Evolutionary conservation across 129 eudicot species (phyloP).

Genomic region (Dittrichia graveolens): DNA sequence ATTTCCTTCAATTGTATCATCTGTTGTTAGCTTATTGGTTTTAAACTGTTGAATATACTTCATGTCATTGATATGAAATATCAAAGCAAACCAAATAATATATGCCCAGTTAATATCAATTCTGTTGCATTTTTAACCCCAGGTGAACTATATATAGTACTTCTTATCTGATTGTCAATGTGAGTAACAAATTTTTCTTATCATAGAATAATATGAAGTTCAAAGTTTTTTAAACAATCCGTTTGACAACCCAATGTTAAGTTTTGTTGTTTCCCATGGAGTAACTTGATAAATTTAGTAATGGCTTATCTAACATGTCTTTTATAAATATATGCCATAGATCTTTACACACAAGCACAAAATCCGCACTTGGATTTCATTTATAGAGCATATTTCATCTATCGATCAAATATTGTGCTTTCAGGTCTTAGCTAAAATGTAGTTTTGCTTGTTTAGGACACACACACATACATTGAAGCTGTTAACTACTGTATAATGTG

Average conservation of each 20-base stretch:
- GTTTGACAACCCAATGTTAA: neutral
- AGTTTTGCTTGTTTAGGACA: neutral
- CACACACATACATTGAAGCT: neutral
- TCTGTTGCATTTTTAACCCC: too few relatives aligned
- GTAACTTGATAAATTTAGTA: neutral
- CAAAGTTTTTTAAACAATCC: neutral
- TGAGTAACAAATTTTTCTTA: neutral
- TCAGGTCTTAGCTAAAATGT: neutral
- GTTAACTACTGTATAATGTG: neutral
- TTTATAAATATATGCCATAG: neutral
- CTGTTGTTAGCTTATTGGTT: neutral
- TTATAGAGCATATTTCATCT: too few relatives aligned
- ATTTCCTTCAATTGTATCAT: neutral
- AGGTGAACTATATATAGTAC: too few relatives aligned
- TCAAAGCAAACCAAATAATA: neutral
- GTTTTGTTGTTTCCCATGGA: neutral
- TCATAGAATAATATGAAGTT: neutral
- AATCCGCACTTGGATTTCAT: too few relatives aligned
- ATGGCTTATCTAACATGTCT: neutral
- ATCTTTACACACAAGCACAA: neutral
- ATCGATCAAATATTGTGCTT: too few relatives aligned
- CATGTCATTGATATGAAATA: neutral
- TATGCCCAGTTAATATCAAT: too few relatives aligned
- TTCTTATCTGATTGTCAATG: neutral
- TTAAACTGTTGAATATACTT: neutral